A percentile compares a stretch with the other conserved stretches of the same genome.
These are phyloP conservation scores for Candida wancherniae DNA, from an alignment of 805 yeast genomes.

Conservation along the genomic window DNA sequence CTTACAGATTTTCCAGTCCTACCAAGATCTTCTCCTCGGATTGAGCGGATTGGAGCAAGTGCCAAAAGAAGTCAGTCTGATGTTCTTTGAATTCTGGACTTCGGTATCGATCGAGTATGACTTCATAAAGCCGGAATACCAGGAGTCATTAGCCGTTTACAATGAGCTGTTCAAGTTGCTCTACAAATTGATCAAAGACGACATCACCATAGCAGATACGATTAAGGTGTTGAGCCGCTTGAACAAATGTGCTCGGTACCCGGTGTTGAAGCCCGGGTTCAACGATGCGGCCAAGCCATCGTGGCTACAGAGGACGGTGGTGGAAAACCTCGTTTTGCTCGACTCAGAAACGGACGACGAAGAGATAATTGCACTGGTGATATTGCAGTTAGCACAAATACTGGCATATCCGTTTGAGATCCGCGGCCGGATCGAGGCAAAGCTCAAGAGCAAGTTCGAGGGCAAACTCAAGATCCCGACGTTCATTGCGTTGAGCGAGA, in stretches of 20 bases:
- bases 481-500: conserved; percentile 55
- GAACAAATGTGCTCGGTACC: conserved; percentile 65
- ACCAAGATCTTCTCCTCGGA: conserved; percentile 42
- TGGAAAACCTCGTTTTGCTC: conserved; percentile 42
- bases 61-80: conserved; percentile 24
- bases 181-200: conserved; percentile 30
- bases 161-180: conserved; percentile 51
- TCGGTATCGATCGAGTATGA: conserved; percentile 36
- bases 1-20: conserved; percentile 49
- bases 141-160: conserved; percentile 55
- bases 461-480: conserved; percentile 50
- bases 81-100: conserved; percentile 50
- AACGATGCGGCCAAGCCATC: conserved; percentile 52
- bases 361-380: conserved; percentile 39
- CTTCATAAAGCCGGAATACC: conserved; percentile 45
- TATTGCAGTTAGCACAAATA: conserved; percentile 52
- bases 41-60: conserved; percentile 16
- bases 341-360: conserved; percentile 19
- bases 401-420: conserved; percentile 58
- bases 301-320: conserved; percentile 55
- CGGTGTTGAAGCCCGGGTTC: conserved; percentile 56
- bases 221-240: conserved; percentile 53
- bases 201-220: conserved; percentile 33
- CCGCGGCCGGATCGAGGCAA: conserved; percentile 51
- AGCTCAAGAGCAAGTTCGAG: conserved; percentile 37